Evolutionary conservation across 805 yeast species (phyloP).

Genomic region (Cyberlindnera meyerae): DNA sequence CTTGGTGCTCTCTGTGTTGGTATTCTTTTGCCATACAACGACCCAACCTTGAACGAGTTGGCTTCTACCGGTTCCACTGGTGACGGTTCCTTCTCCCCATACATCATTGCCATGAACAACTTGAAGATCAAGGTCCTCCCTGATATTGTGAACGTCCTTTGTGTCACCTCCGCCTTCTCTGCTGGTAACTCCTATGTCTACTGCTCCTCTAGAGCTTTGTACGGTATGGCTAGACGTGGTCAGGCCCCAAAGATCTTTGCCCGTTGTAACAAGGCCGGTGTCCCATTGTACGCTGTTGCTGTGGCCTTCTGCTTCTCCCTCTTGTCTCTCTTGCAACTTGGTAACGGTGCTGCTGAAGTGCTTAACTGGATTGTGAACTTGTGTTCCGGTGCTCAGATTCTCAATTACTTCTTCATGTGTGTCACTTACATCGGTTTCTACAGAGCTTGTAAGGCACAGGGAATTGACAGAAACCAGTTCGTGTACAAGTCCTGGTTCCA

Average conservation of each 20-base stretch:
- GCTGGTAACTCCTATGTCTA: slow-evolving; percentile 54
- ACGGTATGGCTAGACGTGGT: slow-evolving; percentile 48
- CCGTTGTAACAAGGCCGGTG: slow-evolving; percentile 58
- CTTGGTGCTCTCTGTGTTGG: slow-evolving; percentile 67
- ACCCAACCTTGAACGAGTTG: slow-evolving; percentile 44
- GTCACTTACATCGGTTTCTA: slow-evolving; percentile 59
- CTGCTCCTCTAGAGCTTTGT: slow-evolving; percentile 57
- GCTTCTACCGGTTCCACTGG: slow-evolving; percentile 58
- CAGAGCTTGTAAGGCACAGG: slow-evolving; percentile 51
- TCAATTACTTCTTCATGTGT: slow-evolving; percentile 53
- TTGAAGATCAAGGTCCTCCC: slow-evolving; percentile 49
- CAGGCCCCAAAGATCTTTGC: slow-evolving; percentile 60
- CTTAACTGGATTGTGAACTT: slow-evolving; percentile 67
- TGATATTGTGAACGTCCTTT: slow-evolving; percentile 45
- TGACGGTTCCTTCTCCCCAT: slow-evolving; percentile 52
- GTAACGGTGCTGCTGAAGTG: slow-evolving; percentile 54
- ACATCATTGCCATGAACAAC: slow-evolving; percentile 50
- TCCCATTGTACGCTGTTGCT: slow-evolving; percentile 65
- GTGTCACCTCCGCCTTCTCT: slow-evolving; percentile 51
- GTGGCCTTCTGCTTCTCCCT: slow-evolving; percentile 52
- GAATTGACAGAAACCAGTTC: slow-evolving; percentile 35
- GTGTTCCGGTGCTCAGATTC: slow-evolving; percentile 62
- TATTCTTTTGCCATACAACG: slow-evolving; percentile 56
- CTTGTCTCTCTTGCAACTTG: slow-evolving; percentile 60
- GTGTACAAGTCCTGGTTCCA: slow-evolving; percentile 52